Conservation (phyloP, 495 filamentous ascomycete species). For the Neurospora intermedia region DNA sequence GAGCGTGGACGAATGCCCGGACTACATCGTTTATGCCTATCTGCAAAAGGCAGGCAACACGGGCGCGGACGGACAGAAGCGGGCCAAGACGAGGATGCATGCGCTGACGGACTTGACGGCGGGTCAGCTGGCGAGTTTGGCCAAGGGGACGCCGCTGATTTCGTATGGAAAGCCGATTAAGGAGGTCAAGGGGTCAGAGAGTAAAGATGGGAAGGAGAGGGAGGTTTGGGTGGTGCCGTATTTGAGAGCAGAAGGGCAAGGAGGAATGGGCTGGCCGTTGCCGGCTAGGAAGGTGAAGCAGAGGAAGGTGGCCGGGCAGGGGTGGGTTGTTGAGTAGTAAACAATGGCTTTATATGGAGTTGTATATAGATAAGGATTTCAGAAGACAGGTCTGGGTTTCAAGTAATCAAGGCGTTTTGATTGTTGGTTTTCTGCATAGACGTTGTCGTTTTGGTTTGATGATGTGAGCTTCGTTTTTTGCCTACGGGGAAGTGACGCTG, state of each 20-base stretch:
- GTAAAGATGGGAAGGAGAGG: constrained; percentile 46
- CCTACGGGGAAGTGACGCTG: not conserved
- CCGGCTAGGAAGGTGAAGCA: constrained; percentile 75
- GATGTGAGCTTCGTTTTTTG: not conserved
- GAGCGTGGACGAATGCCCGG: constrained; percentile 59
- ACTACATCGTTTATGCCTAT: constrained; percentile 79
- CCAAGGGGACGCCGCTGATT: constrained; percentile 76
- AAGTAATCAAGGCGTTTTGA: not conserved
- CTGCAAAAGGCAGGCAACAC: constrained; percentile 58
- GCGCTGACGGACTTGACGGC: constrained; percentile 68
- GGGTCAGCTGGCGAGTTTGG: constrained; percentile 65
- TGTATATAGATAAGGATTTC: not conserved
- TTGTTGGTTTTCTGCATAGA: not conserved
- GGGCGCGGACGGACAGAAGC: constrained; percentile 33
- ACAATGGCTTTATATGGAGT: not conserved
- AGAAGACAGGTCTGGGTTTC: not conserved
- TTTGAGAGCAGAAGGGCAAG: constrained; percentile 52
- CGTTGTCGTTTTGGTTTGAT: not conserved
- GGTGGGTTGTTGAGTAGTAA: constrained; percentile 54
- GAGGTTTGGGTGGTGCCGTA: constrained; percentile 77
- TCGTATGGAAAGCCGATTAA: constrained; percentile 86
- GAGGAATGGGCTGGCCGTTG: constrained; percentile 68
- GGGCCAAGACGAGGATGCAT: constrained; percentile 80
- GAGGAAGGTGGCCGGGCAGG: constrained; percentile 55
- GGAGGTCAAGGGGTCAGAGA: constrained; percentile 35